A percentile compares a stretch with the other conserved stretches of the same genome.
phyloP scores from a whole-genome alignment of 768 basidiomycete species.

The Podaxis sp. region DNA sequence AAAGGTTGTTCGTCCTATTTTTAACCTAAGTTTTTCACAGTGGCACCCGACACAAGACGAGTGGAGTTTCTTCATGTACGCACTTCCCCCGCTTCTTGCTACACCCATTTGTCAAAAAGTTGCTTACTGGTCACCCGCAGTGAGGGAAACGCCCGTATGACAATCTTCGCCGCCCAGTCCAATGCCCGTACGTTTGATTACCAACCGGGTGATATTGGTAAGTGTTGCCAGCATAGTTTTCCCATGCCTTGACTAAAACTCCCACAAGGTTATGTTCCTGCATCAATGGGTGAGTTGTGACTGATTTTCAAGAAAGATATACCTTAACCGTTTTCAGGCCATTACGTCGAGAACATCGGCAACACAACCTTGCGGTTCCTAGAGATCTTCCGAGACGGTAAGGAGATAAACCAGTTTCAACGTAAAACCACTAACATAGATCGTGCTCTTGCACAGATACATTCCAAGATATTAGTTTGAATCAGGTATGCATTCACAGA shows the following conservation, averaged over 20 bases:
- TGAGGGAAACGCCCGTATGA: slow-evolving; percentile 52
- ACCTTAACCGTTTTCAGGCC: slow-evolving; percentile 28
- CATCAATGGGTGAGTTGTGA: slow-evolving; percentile 44
- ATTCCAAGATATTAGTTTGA: slow-evolving; percentile 19
- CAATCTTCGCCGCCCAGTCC: slow-evolving; percentile 50
- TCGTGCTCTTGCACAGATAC: slow-evolving; percentile 7
- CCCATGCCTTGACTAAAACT: slow-evolving; percentile 6
- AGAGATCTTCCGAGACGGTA: slow-evolving; percentile 40
- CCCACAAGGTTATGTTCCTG: slow-evolving; percentile 50
- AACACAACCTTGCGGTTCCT: slow-evolving; percentile 47
- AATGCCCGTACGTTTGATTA: slow-evolving; percentile 62
- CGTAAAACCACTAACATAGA: background rate
- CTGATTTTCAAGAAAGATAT: background rate
- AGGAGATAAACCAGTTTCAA: background rate
- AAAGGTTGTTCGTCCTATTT: background rate
- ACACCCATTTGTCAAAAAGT: background rate
- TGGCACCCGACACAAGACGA: slow-evolving; percentile 73
- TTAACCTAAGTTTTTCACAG: slow-evolving; percentile 26
- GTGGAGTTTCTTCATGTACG: slow-evolving; percentile 60
- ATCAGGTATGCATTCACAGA: slow-evolving; percentile 9
- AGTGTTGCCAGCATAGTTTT: slow-evolving; percentile 12
- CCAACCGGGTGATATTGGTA: slow-evolving; percentile 60
- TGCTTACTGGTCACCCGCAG: slow-evolving; percentile 26
- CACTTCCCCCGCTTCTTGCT: slow-evolving; percentile 10
- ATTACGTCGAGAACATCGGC: slow-evolving; percentile 55